Percentiles rank a stretch among this genome's conserved stretches.
Evolutionary conservation across 768 basidiomycete species (phyloP).

Genomic region (Lenzites betulinus): DNA sequence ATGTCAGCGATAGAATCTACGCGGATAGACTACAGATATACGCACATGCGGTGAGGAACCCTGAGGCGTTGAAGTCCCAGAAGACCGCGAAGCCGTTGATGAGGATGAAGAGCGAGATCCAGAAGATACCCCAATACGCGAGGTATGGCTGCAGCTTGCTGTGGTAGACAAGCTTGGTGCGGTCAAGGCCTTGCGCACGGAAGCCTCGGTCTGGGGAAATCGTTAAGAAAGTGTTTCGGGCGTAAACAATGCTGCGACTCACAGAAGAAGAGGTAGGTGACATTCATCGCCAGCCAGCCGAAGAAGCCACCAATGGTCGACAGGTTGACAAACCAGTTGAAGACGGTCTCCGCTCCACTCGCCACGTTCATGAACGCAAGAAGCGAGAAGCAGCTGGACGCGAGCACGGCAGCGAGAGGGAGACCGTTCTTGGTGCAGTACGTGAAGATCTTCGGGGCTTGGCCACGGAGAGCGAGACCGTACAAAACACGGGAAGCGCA

Average conservation of each 20-base stretch:
- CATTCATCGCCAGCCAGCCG: conserved; percentile 65
- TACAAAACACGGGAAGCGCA: conserved; percentile 46
- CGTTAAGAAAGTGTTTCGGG: background rate
- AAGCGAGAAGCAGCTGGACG: conserved; percentile 43
- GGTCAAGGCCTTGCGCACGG: conserved; percentile 64
- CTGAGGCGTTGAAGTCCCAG: conserved; percentile 57
- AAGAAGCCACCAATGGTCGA: conserved; percentile 69
- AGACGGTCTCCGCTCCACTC: conserved; percentile 55
- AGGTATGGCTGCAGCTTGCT: conserved; percentile 66
- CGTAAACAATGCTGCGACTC: conserved; percentile 29
- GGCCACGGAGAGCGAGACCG: conserved; percentile 40
- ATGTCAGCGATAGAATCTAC: background rate
- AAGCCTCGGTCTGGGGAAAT: conserved; percentile 53
- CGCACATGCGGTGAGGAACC: conserved; percentile 52
- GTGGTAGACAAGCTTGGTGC: conserved; percentile 62
- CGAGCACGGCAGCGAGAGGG: conserved; percentile 40
- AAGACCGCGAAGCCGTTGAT: conserved; percentile 61
- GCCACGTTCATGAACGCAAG: conserved; percentile 69
- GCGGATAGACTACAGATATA: background rate
- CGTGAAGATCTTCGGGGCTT: conserved; percentile 45
- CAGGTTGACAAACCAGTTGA: conserved; percentile 73
- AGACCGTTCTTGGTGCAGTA: conserved; percentile 52
- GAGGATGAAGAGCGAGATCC: conserved; percentile 62
- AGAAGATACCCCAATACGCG: conserved; percentile 69
- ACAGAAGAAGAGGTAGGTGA: conserved; percentile 77